A percentile compares a stretch with the other conserved stretches of the same genome.
phyloP scores from a whole-genome alignment of 805 yeast genomes.

The Starmerella stigmatis region DNA sequence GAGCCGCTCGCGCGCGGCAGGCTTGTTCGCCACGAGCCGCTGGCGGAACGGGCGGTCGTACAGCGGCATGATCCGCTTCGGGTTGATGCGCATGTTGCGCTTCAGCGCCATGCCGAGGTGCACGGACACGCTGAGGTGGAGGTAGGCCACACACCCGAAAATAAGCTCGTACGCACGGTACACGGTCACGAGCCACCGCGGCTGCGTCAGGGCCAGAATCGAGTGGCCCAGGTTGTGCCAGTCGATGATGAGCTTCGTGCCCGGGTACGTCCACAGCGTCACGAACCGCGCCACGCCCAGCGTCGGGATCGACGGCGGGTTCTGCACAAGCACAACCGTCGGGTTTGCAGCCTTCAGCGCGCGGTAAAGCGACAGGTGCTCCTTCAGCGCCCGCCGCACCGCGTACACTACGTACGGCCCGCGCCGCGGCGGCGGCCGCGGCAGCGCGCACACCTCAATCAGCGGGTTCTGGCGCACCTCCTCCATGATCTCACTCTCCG shows the following conservation, averaged over 20 bases:
- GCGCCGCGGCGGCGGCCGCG: constrained; percentile 21
- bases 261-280: constrained; percentile 39
- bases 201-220: constrained; percentile 52
- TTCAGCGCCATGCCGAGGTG: constrained; percentile 56
- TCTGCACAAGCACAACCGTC: constrained; percentile 54
- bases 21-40: constrained; percentile 37
- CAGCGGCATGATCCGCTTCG: constrained; percentile 48
- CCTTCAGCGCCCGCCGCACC: constrained; percentile 46
- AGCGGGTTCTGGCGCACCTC: constrained; percentile 23
- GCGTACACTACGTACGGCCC: constrained; percentile 51
- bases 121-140: constrained; percentile 71
- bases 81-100: constrained; percentile 43
- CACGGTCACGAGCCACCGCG: constrained; percentile 33
- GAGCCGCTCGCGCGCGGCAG: constrained; percentile 33
- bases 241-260: constrained; percentile 64
- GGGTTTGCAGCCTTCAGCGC: constrained; percentile 36
- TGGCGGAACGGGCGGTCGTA: constrained; percentile 77
- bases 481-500: constrained; percentile 26
- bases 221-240: constrained; percentile 95
- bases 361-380: constrained; percentile 39
- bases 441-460: constrained; percentile 29
- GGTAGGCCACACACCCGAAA: constrained; percentile 54
- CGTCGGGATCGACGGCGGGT: constrained; percentile 88
- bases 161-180: constrained; percentile 52
- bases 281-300: constrained; percentile 52